Conservation (phyloP, 78 protist genomes). For the Dictyostelium citrinum region DNA sequence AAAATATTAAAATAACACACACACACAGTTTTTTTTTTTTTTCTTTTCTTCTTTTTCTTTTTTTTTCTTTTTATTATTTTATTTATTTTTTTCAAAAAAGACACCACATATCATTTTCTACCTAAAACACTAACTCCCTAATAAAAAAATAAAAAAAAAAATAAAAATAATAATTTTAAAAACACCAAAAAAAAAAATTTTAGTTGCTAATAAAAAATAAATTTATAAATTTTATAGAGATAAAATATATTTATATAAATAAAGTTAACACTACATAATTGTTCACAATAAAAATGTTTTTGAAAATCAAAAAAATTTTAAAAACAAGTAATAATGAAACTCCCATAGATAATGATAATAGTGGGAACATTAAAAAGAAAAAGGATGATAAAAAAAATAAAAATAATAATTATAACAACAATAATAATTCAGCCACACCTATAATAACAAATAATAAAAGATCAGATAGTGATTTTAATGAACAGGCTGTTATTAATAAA, state of each 20-base stretch:
- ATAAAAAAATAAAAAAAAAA: no score
- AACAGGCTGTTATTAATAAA: neutral
- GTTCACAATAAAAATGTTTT: neutral
- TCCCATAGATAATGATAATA: neutral
- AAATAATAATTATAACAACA: neutral
- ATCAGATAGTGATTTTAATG: slow-evolving; percentile 1
- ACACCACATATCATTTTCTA: no score
- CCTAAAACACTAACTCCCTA: no score
- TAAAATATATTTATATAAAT: no score
- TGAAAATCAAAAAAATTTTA: neutral
- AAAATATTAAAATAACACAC: no score
- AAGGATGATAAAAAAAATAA: neutral
- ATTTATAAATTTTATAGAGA: neutral
- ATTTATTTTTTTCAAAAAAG: no score
- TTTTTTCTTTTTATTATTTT: no score
- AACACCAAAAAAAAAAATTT: neutral
- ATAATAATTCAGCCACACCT: neutral
- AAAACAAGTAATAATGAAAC: neutral
- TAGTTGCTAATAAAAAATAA: neutral
- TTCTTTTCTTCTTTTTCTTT: no score
- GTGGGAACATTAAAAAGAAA: neutral
- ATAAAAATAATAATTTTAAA: no score
- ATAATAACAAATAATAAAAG: neutral
- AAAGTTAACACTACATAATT: neutral
- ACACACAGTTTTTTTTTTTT: no score